Evolutionary conservation across 2,329 filamentous ascomycete species (phyloP).

Genomic region (Trichoderma polysporum): DNA sequence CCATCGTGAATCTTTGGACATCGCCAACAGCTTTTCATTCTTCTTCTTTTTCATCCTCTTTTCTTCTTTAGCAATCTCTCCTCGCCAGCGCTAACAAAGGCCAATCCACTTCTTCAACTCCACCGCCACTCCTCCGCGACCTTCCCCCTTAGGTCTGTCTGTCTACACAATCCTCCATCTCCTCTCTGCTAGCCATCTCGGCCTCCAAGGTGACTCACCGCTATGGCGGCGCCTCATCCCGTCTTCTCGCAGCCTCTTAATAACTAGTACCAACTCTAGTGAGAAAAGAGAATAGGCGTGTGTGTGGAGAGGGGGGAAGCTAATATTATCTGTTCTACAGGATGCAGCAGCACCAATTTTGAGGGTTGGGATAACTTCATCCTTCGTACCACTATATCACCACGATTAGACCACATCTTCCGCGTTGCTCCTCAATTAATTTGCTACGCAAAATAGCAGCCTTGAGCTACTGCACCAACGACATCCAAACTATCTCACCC

Average conservation of each 20-base stretch:
- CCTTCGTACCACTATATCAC: too few relatives aligned
- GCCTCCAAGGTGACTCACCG: conserved; percentile 1
- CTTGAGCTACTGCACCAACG: conserved; percentile 5
- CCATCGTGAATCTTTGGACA: not conserved
- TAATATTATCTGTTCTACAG: not conserved
- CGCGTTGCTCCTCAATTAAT: not conserved
- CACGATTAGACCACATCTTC: not conserved
- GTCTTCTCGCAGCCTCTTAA: not conserved
- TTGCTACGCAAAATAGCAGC: not conserved
- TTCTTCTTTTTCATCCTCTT: not conserved
- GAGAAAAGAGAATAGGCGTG: not conserved
- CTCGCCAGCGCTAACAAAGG: not conserved
- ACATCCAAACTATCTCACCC: not conserved
- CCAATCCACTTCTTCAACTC: not conserved
- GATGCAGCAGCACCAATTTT: not conserved
- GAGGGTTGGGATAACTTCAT: not conserved
- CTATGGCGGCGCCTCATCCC: not conserved
- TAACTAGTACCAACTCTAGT: not conserved
- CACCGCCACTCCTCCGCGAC: not conserved
- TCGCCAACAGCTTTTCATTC: not conserved
- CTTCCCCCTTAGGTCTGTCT: conserved; percentile 8
- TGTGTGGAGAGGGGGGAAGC: not conserved
- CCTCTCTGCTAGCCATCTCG: not conserved
- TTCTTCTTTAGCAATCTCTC: not conserved
- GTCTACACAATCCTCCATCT: not conserved